Conservation (phyloP, 1,139 yeast species). For the Suhomyces ambrosiae region DNA sequence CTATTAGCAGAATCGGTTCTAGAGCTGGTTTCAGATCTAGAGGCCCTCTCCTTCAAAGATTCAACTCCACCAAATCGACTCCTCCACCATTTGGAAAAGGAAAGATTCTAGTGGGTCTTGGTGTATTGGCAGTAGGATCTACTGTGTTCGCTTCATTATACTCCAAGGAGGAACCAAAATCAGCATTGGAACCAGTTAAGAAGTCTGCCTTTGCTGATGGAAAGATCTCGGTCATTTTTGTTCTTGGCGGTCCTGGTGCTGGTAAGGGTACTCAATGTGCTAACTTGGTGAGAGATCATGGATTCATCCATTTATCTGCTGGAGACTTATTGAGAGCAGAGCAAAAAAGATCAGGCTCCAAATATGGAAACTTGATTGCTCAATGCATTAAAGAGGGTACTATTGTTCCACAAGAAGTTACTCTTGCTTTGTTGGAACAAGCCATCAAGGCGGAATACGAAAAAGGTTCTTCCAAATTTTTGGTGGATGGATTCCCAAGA, state of each 20-base stretch:
- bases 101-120: constrained; percentile 33
- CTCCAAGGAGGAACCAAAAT: constrained; percentile 48
- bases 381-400: constrained; percentile 82
- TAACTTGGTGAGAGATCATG: constrained; percentile 74
- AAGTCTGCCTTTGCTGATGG: constrained; percentile 55
- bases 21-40: constrained; percentile 3
- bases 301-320: constrained; percentile 87
- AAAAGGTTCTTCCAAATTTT: constrained; percentile 59
- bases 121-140: constrained; percentile 48
- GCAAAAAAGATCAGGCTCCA: constrained; percentile 78
- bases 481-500: constrained; percentile 96
- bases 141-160: constrained; percentile 47
- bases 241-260: constrained; percentile 89
- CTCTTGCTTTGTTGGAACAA: constrained; percentile 77
- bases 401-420: constrained; percentile 95
- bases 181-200: constrained; percentile 47
- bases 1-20: constrained; percentile 4
- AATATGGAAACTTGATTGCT: constrained; percentile 84
- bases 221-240: constrained; percentile 79
- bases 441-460: constrained; percentile 64
- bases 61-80: constrained; percentile 24
- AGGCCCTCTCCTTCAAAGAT: constrained; percentile 13
- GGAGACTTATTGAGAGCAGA: constrained; percentile 95
- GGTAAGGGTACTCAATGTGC: constrained; percentile 98
- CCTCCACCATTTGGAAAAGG: constrained; percentile 23